Percentiles rank a stretch among this genome's conserved stretches.
phyloP scores from a whole-genome alignment of 176 grass and related monocot species.

The Stipa capillata region DNA sequence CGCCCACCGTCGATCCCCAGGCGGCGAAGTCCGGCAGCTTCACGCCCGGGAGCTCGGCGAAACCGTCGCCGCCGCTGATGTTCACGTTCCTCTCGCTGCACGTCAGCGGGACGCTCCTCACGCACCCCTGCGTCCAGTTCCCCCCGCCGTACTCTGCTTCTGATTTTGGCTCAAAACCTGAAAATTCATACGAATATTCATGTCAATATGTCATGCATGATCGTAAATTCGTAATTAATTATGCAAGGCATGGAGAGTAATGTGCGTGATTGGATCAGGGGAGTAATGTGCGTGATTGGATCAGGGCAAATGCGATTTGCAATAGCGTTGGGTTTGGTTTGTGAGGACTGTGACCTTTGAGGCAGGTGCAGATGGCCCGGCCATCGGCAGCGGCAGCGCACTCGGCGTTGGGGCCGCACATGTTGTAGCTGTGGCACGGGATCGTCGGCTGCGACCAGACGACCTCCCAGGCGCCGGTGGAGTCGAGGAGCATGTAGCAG shows the following conservation, averaged over 20 bases:
- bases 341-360: conserved; percentile 5
- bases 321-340: not conserved
- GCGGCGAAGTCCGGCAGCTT: conserved; percentile 71
- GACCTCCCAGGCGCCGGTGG: conserved; percentile 20
- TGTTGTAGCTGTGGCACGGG: conserved; percentile 55
- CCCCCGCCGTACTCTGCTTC: conserved; percentile 24
- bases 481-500: conserved; percentile 39
- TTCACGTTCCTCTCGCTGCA: conserved; percentile 24
- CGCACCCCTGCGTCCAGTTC: conserved; percentile 51
- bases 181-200: not conserved
- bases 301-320: not conserved
- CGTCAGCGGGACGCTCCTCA: conserved; percentile 27
- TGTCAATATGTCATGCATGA: not conserved
- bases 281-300: no score
- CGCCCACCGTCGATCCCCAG: conserved; percentile 20
- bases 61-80: conserved; percentile 20
- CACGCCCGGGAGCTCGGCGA: conserved; percentile 37
- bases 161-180: conserved; percentile 33
- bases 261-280: no score
- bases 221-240: not conserved
- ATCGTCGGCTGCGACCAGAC: conserved; percentile 52
- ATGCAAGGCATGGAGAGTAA: not conserved
- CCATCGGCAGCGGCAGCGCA: conserved; percentile 24
- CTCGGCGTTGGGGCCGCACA: conserved; percentile 48
- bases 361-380: conserved; percentile 42